These are phyloP conservation scores for Melastoma candidum DNA, from an alignment of 441 rosid species.

Conservation along the genomic window DNA sequence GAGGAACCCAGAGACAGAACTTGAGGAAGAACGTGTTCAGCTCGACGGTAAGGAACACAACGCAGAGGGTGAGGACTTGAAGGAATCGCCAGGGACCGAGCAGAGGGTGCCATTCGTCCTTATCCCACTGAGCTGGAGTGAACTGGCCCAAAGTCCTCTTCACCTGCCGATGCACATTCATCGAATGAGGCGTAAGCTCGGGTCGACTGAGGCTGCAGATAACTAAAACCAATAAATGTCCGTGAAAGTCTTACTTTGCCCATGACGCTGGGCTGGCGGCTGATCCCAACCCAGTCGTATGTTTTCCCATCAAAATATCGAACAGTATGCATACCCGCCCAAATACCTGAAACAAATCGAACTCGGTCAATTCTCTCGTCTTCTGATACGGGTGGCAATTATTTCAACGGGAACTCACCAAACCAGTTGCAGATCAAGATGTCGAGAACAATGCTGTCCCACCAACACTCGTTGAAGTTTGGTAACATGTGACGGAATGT, in stretches of 20 bases:
- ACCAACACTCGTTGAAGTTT: slow-evolving; percentile 99
- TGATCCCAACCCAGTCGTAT: slow-evolving; percentile 98
- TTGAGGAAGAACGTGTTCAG: slow-evolving; percentile 97
- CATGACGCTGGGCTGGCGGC: slow-evolving; percentile 89
- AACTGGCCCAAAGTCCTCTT: slow-evolving; percentile 90
- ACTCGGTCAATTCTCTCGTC: background rate
- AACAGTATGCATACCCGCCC: slow-evolving; percentile 99
- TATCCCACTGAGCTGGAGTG: slow-evolving; percentile 99
- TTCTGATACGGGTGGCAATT: background rate
- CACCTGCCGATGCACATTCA: slow-evolving; percentile 32
- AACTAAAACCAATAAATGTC: background rate
- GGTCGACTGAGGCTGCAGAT: slow-evolving; percentile 1
- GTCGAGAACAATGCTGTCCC: slow-evolving; percentile 98
- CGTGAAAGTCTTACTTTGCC: slow-evolving; percentile 52
- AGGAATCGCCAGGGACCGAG: slow-evolving; percentile 98
- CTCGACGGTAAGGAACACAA: slow-evolving; percentile 83
- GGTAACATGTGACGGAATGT: slow-evolving; percentile 99
- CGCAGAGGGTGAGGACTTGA: slow-evolving; percentile 93
- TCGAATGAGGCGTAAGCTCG: background rate
- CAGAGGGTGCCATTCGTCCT: slow-evolving; percentile 98
- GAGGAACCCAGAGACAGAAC: slow-evolving; percentile 97
- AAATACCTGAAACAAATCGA: slow-evolving; percentile 52
- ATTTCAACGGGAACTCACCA: slow-evolving; percentile 45
- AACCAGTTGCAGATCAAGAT: slow-evolving; percentile 98
- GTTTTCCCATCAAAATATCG: slow-evolving; percentile 95